Evolutionary conservation across 2,329 filamentous ascomycete genomes (phyloP).

Genomic region (Fusarium setosum): DNA sequence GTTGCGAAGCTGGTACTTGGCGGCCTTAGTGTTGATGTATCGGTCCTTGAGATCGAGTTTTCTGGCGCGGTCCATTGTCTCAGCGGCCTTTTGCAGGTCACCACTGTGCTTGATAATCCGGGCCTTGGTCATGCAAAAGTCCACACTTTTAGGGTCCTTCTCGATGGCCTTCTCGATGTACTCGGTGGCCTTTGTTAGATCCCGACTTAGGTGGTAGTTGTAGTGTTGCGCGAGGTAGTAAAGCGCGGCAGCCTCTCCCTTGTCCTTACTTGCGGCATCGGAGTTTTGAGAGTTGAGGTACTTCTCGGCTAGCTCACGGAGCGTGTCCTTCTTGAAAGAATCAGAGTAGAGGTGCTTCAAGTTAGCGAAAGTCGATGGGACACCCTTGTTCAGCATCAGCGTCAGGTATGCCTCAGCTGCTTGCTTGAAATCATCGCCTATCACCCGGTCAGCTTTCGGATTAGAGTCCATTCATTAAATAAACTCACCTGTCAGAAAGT

Average conservation of each 20-base stretch:
- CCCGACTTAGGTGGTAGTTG: conserved; percentile 89
- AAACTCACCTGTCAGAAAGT: conserved; percentile 80
- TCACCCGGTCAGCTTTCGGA: conserved; percentile 31
- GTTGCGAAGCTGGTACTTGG: conserved; percentile 95
- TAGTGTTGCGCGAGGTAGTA: conserved; percentile 98
- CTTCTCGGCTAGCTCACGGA: conserved; percentile 81
- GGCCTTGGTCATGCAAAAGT: conserved; percentile 95
- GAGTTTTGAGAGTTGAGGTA: conserved; percentile 74
- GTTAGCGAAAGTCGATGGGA: conserved; percentile 96
- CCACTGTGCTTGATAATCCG: conserved; percentile 94
- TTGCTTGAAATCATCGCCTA: conserved; percentile 81
- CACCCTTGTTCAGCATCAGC: conserved; percentile 89
- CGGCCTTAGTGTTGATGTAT: conserved; percentile 98
- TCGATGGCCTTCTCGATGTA: conserved; percentile 88
- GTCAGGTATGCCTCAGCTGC: conserved; percentile 84
- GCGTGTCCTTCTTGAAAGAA: conserved; percentile 77
- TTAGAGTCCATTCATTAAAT: not conserved
- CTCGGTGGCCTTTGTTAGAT: conserved; percentile 83
- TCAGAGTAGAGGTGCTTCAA: conserved; percentile 92
- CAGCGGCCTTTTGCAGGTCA: conserved; percentile 81
- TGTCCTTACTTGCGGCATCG: conserved; percentile 58
- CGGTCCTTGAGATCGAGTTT: conserved; percentile 89
- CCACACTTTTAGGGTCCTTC: conserved; percentile 82
- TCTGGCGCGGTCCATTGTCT: conserved; percentile 89
- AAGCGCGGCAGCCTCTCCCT: conserved; percentile 81